phyloP scores from a whole-genome alignment of 2,329 filamentous ascomycete species.

The Alternaria gaisen region DNA sequence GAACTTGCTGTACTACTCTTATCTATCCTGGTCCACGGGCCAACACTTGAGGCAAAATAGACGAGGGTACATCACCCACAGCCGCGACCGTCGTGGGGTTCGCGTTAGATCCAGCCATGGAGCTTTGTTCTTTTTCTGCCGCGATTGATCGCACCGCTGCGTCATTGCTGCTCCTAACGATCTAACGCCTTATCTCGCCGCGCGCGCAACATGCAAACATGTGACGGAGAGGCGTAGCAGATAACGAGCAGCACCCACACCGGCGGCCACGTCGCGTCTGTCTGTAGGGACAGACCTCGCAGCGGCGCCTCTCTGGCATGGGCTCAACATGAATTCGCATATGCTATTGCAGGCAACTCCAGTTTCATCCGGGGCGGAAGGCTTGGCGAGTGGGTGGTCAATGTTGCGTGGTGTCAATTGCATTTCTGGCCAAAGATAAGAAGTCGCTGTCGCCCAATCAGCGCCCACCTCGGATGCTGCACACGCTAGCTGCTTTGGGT shows the following conservation, averaged over 20 bases:
- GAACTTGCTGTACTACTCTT: constrained; percentile 48
- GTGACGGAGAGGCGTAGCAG: constrained; percentile 19
- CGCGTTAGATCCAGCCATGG: constrained; percentile 37
- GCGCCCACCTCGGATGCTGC: neutral
- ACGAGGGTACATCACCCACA: constrained; percentile 46
- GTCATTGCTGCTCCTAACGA: constrained; percentile 33
- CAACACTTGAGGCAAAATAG: constrained; percentile 47
- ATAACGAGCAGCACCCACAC: constrained; percentile 23
- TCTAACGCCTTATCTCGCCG: constrained; percentile 35
- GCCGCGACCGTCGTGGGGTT: constrained; percentile 48
- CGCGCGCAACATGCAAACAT: constrained; percentile 18
- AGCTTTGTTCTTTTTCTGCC: constrained; percentile 46
- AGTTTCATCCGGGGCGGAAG: constrained; percentile 36
- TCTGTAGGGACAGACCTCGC: constrained; percentile 18
- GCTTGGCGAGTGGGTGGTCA: constrained; percentile 43
- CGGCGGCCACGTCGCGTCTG: constrained; percentile 22
- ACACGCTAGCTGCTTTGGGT: constrained; percentile 10
- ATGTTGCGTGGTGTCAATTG: constrained; percentile 28
- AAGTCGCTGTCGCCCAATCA: constrained; percentile 7
- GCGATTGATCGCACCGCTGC: constrained; percentile 35
- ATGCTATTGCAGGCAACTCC: constrained; percentile 12
- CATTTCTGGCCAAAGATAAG: constrained; percentile 23
- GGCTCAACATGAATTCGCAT: constrained; percentile 12
- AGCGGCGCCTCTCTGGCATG: constrained; percentile 16
- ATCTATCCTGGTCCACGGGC: constrained; percentile 49